Conservation (phyloP, 805 yeast species). For the Scheffersomyces stipitis region DNA sequence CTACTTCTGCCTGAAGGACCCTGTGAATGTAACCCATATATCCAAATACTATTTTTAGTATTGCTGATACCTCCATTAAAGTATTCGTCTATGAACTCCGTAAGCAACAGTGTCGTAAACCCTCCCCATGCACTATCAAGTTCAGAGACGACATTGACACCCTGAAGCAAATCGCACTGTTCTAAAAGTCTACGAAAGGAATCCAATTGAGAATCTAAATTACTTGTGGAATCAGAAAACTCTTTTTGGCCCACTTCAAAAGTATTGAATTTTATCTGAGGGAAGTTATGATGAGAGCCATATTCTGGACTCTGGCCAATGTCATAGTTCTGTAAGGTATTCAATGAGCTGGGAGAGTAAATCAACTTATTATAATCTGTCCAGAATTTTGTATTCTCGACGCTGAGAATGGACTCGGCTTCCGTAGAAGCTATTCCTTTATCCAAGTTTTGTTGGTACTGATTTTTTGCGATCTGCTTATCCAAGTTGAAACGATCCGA, state of each 20-base stretch:
- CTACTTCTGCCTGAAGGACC: slow-evolving; percentile 38
- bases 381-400: slow-evolving; percentile 63
- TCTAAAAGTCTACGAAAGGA: slow-evolving; percentile 67
- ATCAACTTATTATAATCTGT: slow-evolving; percentile 73
- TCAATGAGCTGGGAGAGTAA: slow-evolving; percentile 59
- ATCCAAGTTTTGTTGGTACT: slow-evolving; percentile 68
- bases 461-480: slow-evolving; percentile 45
- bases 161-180: slow-evolving; percentile 70
- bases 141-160: slow-evolving; percentile 69
- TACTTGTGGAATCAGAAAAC: slow-evolving; percentile 37
- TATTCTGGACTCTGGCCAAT: slow-evolving; percentile 3
- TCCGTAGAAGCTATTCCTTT: slow-evolving; percentile 27
- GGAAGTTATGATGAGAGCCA: slow-evolving; percentile 28
- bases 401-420: slow-evolving; percentile 25
- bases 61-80: slow-evolving; percentile 37
- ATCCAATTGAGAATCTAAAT: slow-evolving; percentile 39
- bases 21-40: slow-evolving; percentile 38
- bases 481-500: slow-evolving; percentile 10
- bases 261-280: slow-evolving; percentile 41
- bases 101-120: slow-evolving; percentile 51
- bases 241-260: slow-evolving; percentile 62
- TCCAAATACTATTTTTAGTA: slow-evolving; percentile 38
- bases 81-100: slow-evolving; percentile 68
- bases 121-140: slow-evolving; percentile 87
- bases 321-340: slow-evolving; percentile 47